Conservation (phyloP, 208 protist species). For the Crithidia sp. region DNA sequence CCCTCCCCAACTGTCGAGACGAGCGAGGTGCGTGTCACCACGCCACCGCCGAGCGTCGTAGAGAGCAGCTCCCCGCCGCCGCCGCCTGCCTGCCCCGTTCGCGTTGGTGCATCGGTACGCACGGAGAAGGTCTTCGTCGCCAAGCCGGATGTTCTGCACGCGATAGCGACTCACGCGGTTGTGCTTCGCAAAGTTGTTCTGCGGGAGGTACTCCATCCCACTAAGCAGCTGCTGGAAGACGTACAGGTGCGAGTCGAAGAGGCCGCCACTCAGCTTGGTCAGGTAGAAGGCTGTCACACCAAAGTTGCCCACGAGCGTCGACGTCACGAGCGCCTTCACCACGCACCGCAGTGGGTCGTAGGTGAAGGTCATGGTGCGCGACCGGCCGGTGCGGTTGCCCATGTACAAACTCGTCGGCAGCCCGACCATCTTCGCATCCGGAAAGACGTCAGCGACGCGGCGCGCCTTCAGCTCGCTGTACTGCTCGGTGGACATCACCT, state of each 20-base stretch:
- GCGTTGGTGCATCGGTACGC: slow-evolving; percentile 41
- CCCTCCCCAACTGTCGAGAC: background rate
- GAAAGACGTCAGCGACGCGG: slow-evolving; percentile 77
- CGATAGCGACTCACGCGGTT: slow-evolving; percentile 59
- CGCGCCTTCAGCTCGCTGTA: slow-evolving; percentile 88
- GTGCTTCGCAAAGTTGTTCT: slow-evolving; percentile 36
- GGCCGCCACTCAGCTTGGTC: slow-evolving; percentile 70
- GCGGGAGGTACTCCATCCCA: slow-evolving; percentile 58
- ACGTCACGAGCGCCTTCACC: slow-evolving; percentile 80
- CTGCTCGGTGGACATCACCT: slow-evolving; percentile 87
- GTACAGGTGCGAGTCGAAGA: slow-evolving; percentile 88
- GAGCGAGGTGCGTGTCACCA: background rate
- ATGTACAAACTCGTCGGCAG: slow-evolving; percentile 66
- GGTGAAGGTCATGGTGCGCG: slow-evolving; percentile 78
- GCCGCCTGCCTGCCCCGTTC: background rate
- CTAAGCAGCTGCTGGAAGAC: slow-evolving; percentile 79
- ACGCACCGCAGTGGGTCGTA: slow-evolving; percentile 80
- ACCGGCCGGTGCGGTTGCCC: slow-evolving; percentile 68
- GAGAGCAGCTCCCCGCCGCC: background rate
- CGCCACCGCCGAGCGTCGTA: background rate
- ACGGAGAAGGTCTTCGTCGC: slow-evolving; percentile 68
- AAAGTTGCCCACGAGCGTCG: slow-evolving; percentile 74
- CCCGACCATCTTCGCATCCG: slow-evolving; percentile 73
- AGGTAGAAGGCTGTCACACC: slow-evolving; percentile 86
- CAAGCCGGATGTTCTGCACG: slow-evolving; percentile 70